A percentile compares a stretch with the other conserved stretches of the same genome.
These are phyloP conservation scores for Stagonosporopsis chrysanthemi DNA, from an alignment of 2,329 filamentous ascomycete genomes.

Conservation along the genomic window DNA sequence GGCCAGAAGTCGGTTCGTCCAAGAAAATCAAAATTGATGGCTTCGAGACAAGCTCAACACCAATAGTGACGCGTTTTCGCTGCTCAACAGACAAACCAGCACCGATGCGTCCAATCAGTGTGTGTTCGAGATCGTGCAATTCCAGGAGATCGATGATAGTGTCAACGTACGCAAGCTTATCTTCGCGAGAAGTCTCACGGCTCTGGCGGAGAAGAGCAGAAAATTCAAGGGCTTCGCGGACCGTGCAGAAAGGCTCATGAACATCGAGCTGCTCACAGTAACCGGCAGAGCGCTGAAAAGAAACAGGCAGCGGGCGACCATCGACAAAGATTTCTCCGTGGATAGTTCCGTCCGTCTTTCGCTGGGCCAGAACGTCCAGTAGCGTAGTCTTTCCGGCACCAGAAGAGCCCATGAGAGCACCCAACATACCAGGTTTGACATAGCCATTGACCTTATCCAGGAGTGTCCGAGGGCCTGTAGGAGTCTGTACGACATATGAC, in stretches of 20 bases:
- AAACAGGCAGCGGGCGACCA: constrained; percentile 33
- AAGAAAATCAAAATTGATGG: constrained; percentile 75
- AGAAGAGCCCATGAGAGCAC: constrained; percentile 47
- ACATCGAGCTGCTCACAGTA: constrained; percentile 47
- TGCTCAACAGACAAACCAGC: constrained; percentile 58
- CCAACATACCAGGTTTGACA: constrained; percentile 60
- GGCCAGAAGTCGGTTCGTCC: constrained; percentile 76
- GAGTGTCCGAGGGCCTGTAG: constrained; percentile 50
- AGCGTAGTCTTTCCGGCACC: constrained; percentile 49
- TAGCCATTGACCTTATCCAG: constrained; percentile 62
- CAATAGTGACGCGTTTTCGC: constrained; percentile 58
- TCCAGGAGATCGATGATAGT: constrained; percentile 39
- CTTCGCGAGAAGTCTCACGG: constrained; percentile 26
- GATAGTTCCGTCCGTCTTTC: constrained; percentile 40
- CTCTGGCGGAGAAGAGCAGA: constrained; percentile 41
- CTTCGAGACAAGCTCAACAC: constrained; percentile 65
- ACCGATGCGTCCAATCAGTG: constrained; percentile 34
- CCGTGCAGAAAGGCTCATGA: constrained; percentile 38
- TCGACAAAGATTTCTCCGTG: constrained; percentile 41
- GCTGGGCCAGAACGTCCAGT: constrained; percentile 41
- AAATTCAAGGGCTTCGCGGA: constrained; percentile 42
- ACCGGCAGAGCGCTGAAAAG: constrained; percentile 44
- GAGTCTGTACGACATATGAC: constrained; percentile 63
- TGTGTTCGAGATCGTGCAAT: constrained; percentile 36
- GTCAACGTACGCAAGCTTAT: constrained; percentile 39